Base-by-base conservation (phyloP, 2,329 filamentous ascomycete genomes). In the Metarhizium album region DNA sequence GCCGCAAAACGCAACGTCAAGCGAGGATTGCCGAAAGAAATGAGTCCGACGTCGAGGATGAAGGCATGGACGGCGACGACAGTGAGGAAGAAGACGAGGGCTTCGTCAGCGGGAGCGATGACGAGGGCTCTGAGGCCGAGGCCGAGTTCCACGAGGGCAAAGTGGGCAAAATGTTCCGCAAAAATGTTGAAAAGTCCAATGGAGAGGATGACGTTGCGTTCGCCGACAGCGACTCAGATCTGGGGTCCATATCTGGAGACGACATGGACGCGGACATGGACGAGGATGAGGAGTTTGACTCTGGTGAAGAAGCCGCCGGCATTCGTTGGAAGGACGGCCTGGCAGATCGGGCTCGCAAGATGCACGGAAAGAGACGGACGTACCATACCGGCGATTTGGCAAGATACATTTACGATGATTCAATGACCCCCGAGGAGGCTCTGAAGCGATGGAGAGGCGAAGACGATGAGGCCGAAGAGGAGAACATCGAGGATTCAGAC, bases 151-250 rank as follows among this genome's bases (percentile, higher is more conserved):
- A 74, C 45, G 78, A 83, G 53, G 69, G 72, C 45, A 82, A 77
- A 56, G 65, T 83, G 7, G 81, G 81, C 55, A 82, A 75, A 55
- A 72, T 83, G 62, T 84, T 84, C 64, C 72, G 73, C 48, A 74
- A 75, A 51, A 68, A 73, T 6, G 62, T 65, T 16, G 76, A 79
- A 33, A 72, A 73, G 48, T 72, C 78, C 37, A 75, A 64, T 22
- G 73, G 73, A 11, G 79, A 82, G 23, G 87, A 82, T 29, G 88
- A 95, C 50, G 61, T 97, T 52, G 88, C 83, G 1, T 98, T 96
- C 71, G 93, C 93, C 14, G 93, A 98, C 62, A 95, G 89, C 62
- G 94, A 98, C 66, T 98, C 93, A 0, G 94, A 98, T 64, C 76
- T 98, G 4, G 93, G 93, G 6, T 95, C 91, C 3, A 69, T 96